Conservation (phyloP, 2,329 filamentous ascomycete genomes). For the Plectosphaerella sp. region DNA sequence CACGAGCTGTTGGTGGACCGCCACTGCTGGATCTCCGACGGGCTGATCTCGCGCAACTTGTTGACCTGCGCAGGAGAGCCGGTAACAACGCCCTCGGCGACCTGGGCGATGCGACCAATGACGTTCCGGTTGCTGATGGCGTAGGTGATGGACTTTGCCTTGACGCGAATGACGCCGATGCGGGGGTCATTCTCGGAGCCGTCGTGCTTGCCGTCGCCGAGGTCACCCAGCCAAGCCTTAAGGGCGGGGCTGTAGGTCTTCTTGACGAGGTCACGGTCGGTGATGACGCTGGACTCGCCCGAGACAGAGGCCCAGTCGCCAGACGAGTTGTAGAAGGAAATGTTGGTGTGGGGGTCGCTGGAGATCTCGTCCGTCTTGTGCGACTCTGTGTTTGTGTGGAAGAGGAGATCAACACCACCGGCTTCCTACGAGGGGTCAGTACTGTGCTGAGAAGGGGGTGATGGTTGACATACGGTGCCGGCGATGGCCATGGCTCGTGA, state of each 20-base stretch:
- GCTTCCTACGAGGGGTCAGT: constrained; percentile 52
- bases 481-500: constrained; percentile 86
- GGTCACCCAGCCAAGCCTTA: constrained; percentile 83
- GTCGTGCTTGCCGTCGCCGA: constrained; percentile 79
- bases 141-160: constrained; percentile 69
- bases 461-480: constrained; percentile 54
- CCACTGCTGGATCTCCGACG: constrained; percentile 63
- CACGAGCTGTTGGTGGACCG: constrained; percentile 17
- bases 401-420: constrained; percentile 76
- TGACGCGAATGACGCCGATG: constrained; percentile 76
- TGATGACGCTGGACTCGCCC: constrained; percentile 66
- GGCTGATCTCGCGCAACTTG: constrained; percentile 68
- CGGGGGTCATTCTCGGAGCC: constrained; percentile 77
- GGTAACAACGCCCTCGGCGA: constrained; percentile 71
- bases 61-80: constrained; percentile 70
- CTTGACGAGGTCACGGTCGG: constrained; percentile 62
- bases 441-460: no score
- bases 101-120: constrained; percentile 60
- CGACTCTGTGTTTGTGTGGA: constrained; percentile 88
- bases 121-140: constrained; percentile 59
- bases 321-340: constrained; percentile 70
- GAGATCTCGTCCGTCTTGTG: constrained; percentile 81
- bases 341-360: constrained; percentile 69
- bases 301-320: constrained; percentile 86
- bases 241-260: constrained; percentile 71